Conservation (phyloP, 345 rosid genomes). For the Dipteronia dyeriana region DNA sequence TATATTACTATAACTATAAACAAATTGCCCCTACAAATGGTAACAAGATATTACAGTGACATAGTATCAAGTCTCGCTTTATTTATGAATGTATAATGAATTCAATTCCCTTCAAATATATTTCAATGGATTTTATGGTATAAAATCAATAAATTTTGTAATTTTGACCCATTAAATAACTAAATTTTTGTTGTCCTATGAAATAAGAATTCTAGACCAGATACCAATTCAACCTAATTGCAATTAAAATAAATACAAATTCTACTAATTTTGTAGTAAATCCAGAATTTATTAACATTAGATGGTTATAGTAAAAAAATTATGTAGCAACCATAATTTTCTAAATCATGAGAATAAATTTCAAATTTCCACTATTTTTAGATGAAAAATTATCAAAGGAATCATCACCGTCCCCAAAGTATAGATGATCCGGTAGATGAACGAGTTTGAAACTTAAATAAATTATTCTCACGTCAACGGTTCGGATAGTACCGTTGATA, state of each 20-base stretch:
- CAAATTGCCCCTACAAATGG: too few species aligned
- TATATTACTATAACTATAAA: too few species aligned
- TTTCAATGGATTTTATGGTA: neutral
- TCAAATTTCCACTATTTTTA: neutral
- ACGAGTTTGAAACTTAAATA: too few species aligned
- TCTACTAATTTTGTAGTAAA: neutral
- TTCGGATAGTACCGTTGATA: too few species aligned
- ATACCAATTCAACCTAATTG: neutral
- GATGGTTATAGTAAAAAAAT: too few species aligned
- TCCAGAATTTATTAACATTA: neutral
- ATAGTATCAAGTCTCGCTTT: neutral
- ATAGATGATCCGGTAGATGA: too few species aligned
- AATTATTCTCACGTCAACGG: too few species aligned
- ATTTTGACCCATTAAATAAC: neutral
- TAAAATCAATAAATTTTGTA: neutral
- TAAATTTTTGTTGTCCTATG: neutral
- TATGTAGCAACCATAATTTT: neutral
- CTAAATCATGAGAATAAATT: neutral
- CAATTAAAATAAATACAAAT: neutral
- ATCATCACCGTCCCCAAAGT: too few species aligned
- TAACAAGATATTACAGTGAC: too few species aligned
- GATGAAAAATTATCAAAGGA: too few species aligned
- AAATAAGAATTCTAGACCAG: neutral
- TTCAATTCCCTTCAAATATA: neutral
- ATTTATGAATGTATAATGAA: neutral